Base-by-base conservation (phyloP, 2,329 filamentous ascomycete genomes). In the Fusarium secorum region DNA sequence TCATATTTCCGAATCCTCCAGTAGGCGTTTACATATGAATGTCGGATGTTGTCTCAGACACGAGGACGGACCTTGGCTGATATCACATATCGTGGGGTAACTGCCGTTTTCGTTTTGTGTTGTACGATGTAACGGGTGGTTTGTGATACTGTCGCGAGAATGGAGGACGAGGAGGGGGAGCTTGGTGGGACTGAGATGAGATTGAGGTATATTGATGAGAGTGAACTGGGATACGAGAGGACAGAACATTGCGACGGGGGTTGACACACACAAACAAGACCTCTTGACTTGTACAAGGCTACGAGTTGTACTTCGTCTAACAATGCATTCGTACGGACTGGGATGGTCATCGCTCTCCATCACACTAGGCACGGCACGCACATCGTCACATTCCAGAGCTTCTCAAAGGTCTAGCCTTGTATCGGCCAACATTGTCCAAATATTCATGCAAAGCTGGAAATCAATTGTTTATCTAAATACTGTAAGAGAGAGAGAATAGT, bases 161-260 rank as follows among this genome's bases (percentile, higher is more conserved):
- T 36, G n/a, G 28, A 22, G 22, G 32, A 36, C n/a, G 18, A 13
- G 32, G 22, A 52, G 18, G 32, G 46, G 46, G 2, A 33, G 13
- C 4, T 51, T 0, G 0, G 4, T 22, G 7, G 18, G 15, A 18
- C 15, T 9, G 22, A 15, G 22, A 51, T 3, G n/a, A 3, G n/a
- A 24, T 9, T 6, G 28, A 20, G 3, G n/a, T 5, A 14, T 18
- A n/a, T 24, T 17, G 5, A 14, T 17, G 2, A 22, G 13, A 11
- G 10, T 1, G 13, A 15, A 5, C 8, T 22, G 28, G 9, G 6
- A 28, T 4, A 15, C 0, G 0, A 11, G 11, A 3, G 7, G 3
- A 9, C 48, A 33, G 11, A 7, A 18, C 3, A 17, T 20, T 51
- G 17, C 5, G 4, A 13, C 8, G 3, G 11, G 6, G 17, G 1